phyloP scores from a whole-genome alignment of 2,329 filamentous ascomycete species.

The Blastomyces silverae region DNA sequence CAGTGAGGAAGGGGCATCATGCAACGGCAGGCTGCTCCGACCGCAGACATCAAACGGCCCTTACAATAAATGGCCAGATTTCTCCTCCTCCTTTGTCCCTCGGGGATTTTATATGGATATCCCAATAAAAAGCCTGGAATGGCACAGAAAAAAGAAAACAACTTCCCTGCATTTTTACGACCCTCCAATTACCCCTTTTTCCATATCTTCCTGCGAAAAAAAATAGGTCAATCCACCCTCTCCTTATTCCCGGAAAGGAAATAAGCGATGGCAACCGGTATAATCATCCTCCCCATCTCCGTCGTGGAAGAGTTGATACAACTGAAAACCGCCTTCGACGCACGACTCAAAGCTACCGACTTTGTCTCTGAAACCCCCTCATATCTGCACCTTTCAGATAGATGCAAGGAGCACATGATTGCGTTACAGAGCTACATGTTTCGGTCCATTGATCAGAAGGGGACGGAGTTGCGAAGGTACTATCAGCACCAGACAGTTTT shows the following conservation, averaged over 20 bases:
- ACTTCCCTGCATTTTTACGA: too few relatives aligned
- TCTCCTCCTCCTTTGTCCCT: background rate
- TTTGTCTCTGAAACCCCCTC: slow-evolving; percentile 3
- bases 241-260: background rate
- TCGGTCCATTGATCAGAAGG: slow-evolving; percentile 1
- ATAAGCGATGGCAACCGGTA: background rate
- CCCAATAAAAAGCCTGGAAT: background rate
- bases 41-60: too few relatives aligned
- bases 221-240: too few relatives aligned
- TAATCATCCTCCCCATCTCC: background rate
- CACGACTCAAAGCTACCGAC: background rate
- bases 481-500: background rate
- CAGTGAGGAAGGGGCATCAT: background rate
- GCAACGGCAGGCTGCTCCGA: background rate
- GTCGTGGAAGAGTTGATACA: slow-evolving; percentile 1
- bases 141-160: background rate
- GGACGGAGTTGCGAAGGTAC: background rate
- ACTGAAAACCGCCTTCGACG: background rate
- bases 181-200: too few relatives aligned
- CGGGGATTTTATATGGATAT: background rate
- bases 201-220: too few relatives aligned
- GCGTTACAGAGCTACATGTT: slow-evolving; percentile 7
- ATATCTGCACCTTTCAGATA: background rate
- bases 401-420: slow-evolving; percentile 8
- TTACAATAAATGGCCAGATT: too few relatives aligned